Percentiles rank a stretch among this genome's conserved stretches.
phyloP scores from a whole-genome alignment of 129 eudicot species.

The Centrapalus pauciflorus region DNA sequence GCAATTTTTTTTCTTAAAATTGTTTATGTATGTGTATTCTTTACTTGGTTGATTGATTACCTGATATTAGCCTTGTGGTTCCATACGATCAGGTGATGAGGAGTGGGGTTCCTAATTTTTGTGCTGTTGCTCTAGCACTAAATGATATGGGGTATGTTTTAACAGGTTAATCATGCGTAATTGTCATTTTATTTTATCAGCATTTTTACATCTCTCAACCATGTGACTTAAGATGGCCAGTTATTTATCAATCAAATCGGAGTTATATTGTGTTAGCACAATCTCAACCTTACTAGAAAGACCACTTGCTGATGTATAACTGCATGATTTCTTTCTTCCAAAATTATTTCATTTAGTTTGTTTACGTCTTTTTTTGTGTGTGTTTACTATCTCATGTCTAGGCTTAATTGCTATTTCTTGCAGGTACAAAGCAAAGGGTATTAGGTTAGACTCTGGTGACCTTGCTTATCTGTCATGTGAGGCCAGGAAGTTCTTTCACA shows the following conservation, averaged over 20 bases:
- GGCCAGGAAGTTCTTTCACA: conserved; percentile 68
- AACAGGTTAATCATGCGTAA: conserved; percentile 2
- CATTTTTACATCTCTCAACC: no score
- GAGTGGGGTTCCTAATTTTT: conserved; percentile 93
- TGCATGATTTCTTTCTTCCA: background rate
- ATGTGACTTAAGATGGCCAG: no score
- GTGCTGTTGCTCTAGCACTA: conserved; percentile 97
- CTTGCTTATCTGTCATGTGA: conserved; percentile 94
- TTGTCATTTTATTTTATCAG: conserved; percentile 1
- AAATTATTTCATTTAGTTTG: background rate
- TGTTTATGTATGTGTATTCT: background rate
- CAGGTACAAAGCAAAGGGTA: conserved; percentile 90
- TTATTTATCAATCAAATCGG: no score
- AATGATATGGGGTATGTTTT: conserved; percentile 76
- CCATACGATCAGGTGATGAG: conserved; percentile 61
- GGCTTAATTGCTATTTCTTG: conserved; percentile 6
- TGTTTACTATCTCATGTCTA: background rate
- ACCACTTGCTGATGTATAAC: background rate
- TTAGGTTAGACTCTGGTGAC: conserved; percentile 96
- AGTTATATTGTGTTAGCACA: no score
- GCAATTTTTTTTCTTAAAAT: background rate
- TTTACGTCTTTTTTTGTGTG: background rate
- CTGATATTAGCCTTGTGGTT: conserved; percentile 12
- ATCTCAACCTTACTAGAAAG: background rate
- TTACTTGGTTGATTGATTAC: background rate